These are phyloP conservation scores for Marsdenia floribunda DNA, from an alignment of 257 asterid genomes.

Conservation along the genomic window DNA sequence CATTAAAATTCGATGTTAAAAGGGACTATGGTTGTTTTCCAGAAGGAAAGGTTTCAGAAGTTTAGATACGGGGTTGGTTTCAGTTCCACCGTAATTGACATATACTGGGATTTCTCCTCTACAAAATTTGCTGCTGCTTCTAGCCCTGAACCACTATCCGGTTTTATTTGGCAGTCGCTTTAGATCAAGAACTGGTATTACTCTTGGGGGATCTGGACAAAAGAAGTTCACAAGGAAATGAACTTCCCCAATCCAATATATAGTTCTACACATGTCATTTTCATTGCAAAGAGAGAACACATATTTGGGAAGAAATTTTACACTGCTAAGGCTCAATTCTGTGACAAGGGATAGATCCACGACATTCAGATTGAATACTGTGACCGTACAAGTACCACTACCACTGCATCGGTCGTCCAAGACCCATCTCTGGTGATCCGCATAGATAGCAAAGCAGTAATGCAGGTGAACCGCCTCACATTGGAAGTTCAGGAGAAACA, in stretches of 20 bases:
- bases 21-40: conserved; percentile 73
- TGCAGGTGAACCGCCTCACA: conserved; percentile 44
- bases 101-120: conserved; percentile 62
- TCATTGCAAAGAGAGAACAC: conserved; percentile 51
- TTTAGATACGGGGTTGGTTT: conserved; percentile 14
- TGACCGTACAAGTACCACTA: too few relatives aligned
- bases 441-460: conserved; percentile 38
- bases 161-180: conserved; percentile 42
- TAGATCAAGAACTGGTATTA: conserved; percentile 42
- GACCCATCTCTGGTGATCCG: conserved; percentile 41
- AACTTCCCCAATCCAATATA: conserved; percentile 16
- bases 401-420: conserved; percentile 24
- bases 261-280: conserved; percentile 22
- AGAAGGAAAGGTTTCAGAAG: conserved; percentile 51
- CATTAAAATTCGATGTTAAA: conserved; percentile 56
- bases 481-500: conserved; percentile 76
- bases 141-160: conserved; percentile 57
- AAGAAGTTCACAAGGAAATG: conserved; percentile 36
- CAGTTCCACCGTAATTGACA: conserved; percentile 28
- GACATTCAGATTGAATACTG: conserved; percentile 48
- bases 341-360: conserved; percentile 41
- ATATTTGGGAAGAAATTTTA: conserved; percentile 51
- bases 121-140: conserved; percentile 59
- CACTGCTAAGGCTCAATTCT: conserved; percentile 44
- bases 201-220: conserved; percentile 49